These are phyloP conservation scores for Cercospora berteroae DNA, from an alignment of 2,329 filamentous ascomycete genomes.

Conservation along the genomic window DNA sequence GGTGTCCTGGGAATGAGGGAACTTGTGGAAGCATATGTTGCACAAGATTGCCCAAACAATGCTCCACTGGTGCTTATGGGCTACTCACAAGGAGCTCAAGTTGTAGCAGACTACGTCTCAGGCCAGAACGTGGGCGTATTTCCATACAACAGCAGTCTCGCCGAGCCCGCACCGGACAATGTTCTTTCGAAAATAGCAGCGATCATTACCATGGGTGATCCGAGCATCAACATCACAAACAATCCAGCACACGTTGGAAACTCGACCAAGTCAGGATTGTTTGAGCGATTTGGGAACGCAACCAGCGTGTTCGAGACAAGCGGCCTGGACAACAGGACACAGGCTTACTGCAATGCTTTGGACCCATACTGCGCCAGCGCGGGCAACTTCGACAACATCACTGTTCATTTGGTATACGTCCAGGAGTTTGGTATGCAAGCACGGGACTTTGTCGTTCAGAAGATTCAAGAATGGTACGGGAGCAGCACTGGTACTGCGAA, in stretches of 20 bases:
- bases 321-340: slow-evolving; percentile 5
- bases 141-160: slow-evolving; percentile 16
- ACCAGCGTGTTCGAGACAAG: slow-evolving; percentile 10
- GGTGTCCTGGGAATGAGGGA: slow-evolving; percentile 19
- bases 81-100: slow-evolving; percentile 29
- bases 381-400: slow-evolving; percentile 15
- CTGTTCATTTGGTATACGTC: slow-evolving; percentile 23
- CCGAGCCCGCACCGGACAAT: slow-evolving; percentile 14
- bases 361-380: slow-evolving; percentile 25
- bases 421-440: slow-evolving; percentile 20
- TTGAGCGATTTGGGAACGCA: slow-evolving; percentile 15
- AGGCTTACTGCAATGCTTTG: slow-evolving; percentile 24
- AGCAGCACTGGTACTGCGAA: neutral
- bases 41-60: slow-evolving; percentile 18
- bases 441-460: slow-evolving; percentile 16
- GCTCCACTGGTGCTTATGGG: slow-evolving; percentile 24
- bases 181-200: slow-evolving; percentile 18
- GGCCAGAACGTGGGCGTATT: slow-evolving; percentile 21
- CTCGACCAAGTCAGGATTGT: slow-evolving; percentile 22
- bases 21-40: slow-evolving; percentile 17
- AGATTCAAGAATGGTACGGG: slow-evolving; percentile 16
- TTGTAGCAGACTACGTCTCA: slow-evolving; percentile 20
- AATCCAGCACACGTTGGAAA: slow-evolving; percentile 25
- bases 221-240: slow-evolving; percentile 16
- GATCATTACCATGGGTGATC: slow-evolving; percentile 23